Percentiles rank a stretch among this genome's conserved stretches.
Evolutionary conservation across 768 basidiomycete genomes (phyloP).

Genomic region (Boletus patriciae): DNA sequence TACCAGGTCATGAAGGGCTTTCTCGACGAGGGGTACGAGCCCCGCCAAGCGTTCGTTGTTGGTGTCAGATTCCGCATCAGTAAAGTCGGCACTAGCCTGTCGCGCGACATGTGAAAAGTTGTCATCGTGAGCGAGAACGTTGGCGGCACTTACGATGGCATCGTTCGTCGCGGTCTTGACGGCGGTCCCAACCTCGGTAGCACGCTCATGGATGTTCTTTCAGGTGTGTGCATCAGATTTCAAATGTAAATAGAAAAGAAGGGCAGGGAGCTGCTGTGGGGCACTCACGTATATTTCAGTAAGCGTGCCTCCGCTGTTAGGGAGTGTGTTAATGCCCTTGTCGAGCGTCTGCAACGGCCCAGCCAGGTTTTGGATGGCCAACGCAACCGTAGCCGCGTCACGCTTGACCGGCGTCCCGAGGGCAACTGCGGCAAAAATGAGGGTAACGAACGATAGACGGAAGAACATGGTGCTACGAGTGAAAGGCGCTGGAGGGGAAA

Average conservation of each 20-base stretch:
- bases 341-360: background rate
- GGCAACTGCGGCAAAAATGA: constrained; percentile 9
- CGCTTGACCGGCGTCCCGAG: constrained; percentile 16
- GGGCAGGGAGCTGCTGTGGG: background rate
- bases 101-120: no score
- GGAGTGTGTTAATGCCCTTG: background rate
- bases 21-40: background rate
- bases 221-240: background rate
- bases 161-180: background rate
- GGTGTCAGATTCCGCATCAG: background rate
- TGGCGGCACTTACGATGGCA: background rate
- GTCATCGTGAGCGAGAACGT: background rate
- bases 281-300: background rate
- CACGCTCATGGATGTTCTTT: background rate
- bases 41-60: rapidly evolving
- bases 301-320: background rate
- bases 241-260: background rate
- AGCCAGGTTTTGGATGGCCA: background rate
- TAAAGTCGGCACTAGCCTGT: background rate
- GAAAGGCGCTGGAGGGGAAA: background rate
- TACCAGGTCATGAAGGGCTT: background rate
- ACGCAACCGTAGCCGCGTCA: background rate
- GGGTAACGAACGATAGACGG: constrained; percentile 8
- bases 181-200: rapidly evolving
- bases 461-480: constrained; percentile 8